Percentiles rank a stretch among this genome's conserved stretches.
Conservation (phyloP, 1,284 basidiomycete genomes). For the Cerioporus squamosus region DNA sequence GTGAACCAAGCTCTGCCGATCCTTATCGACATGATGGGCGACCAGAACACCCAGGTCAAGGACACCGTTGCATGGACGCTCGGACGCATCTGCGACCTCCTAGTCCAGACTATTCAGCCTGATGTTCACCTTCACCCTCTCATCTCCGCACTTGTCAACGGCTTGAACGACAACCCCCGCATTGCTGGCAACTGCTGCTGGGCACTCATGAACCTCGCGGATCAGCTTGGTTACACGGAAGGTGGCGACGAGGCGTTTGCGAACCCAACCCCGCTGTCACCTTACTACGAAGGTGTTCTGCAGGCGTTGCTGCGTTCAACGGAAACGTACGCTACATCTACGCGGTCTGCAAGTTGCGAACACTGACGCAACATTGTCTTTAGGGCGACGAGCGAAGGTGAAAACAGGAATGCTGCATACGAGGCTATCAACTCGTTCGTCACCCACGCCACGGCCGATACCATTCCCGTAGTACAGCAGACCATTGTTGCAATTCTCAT, state of each 20-base stretch:
- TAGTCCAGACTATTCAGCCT: constrained; percentile 87
- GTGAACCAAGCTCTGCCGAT: constrained; percentile 95
- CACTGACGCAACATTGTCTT: not conserved
- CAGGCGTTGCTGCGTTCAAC: constrained; percentile 84
- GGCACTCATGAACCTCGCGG: constrained; percentile 94
- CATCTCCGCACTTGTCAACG: constrained; percentile 83
- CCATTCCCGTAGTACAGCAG: constrained; percentile 82
- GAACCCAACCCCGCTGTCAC: constrained; percentile 77
- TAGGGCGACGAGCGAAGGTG: constrained; percentile 87
- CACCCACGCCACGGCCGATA: constrained; percentile 82
- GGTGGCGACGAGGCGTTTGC: constrained; percentile 58
- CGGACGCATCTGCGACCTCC: constrained; percentile 91
- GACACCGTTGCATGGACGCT: constrained; percentile 99
- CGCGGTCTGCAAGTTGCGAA: not conserved
- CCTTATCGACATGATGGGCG: constrained; percentile 95
- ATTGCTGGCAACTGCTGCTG: constrained; percentile 97
- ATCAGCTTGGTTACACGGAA: constrained; percentile 74
- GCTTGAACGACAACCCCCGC: constrained; percentile 82
- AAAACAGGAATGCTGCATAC: constrained; percentile 95
- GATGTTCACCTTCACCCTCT: constrained; percentile 89
- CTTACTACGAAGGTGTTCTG: constrained; percentile 89
- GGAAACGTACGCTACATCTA: constrained; percentile 65
- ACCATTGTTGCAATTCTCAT: constrained; percentile 83
- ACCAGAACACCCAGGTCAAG: constrained; percentile 86
- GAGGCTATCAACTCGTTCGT: constrained; percentile 93